A percentile compares a stretch with the other conserved stretches of the same genome.
Conservation (phyloP, 305 asterid genomes). For the Plantago rigida region DNA sequence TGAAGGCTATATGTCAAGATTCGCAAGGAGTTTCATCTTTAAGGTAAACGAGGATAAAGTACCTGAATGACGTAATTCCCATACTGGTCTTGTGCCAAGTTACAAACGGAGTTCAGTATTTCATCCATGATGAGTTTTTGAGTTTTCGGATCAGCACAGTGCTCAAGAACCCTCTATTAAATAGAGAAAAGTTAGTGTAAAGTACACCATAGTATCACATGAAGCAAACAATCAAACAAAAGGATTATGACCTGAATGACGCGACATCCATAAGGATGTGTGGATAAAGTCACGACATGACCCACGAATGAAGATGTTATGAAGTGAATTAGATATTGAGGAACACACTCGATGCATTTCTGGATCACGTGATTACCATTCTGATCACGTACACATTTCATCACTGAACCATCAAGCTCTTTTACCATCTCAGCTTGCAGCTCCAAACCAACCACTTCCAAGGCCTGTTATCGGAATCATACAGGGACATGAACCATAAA, state of each 20-base stretch:
- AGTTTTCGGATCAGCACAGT: slow-evolving; percentile 53
- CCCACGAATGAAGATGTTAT: slow-evolving; percentile 61
- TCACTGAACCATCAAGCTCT: slow-evolving; percentile 71
- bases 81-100: slow-evolving; percentile 70
- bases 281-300: slow-evolving; percentile 63
- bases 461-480: slow-evolving; percentile 43
- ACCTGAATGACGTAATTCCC: slow-evolving; percentile 81
- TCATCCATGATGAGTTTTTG: slow-evolving; percentile 60
- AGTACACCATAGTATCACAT: slow-evolving; percentile 7
- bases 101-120: slow-evolving; percentile 58
- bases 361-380: slow-evolving; percentile 93
- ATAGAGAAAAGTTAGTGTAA: slow-evolving; percentile 11
- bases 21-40: not conserved
- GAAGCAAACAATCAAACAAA: slow-evolving; percentile 2
- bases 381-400: slow-evolving; percentile 78
- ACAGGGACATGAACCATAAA: no score
- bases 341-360: slow-evolving; percentile 73
- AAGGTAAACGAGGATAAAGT: slow-evolving; percentile 4
- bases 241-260: slow-evolving; percentile 66
- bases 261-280: slow-evolving; percentile 86
- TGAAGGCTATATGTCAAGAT: not conserved
- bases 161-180: slow-evolving; percentile 77
- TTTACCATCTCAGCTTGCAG: slow-evolving; percentile 57
- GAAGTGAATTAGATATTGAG: slow-evolving; percentile 54
- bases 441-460: slow-evolving; percentile 72